phyloP scores from a whole-genome alignment of 2,329 filamentous ascomycete species.

The Penicillium sp. region DNA sequence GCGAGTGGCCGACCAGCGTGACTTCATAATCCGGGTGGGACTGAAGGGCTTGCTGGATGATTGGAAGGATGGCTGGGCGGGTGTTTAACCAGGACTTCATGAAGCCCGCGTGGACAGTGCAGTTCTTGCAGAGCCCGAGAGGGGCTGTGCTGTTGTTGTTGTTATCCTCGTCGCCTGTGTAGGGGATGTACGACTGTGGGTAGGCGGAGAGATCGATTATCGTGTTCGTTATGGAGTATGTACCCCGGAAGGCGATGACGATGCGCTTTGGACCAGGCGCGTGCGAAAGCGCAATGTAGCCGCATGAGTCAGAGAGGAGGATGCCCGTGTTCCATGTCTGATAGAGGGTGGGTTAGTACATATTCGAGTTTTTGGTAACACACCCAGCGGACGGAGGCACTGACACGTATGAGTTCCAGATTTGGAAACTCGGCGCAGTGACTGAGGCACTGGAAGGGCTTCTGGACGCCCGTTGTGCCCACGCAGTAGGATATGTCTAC shows the following conservation, averaged over 20 bases:
- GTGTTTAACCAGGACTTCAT: constrained; percentile 80
- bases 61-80: constrained; percentile 66
- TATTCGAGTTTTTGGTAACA: not conserved
- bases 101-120: constrained; percentile 91
- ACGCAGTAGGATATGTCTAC: constrained; percentile 97
- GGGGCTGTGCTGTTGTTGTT: constrained; percentile 33
- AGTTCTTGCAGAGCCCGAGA: constrained; percentile 68
- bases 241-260: constrained; percentile 87
- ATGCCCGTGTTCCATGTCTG: constrained; percentile 87
- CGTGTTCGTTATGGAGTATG: constrained; percentile 90
- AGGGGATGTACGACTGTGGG: constrained; percentile 88
- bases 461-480: constrained; percentile 75
- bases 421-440: constrained; percentile 81
- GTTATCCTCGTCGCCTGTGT: constrained; percentile 58
- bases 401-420: constrained; percentile 70
- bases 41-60: constrained; percentile 60
- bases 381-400: constrained; percentile 4
- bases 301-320: constrained; percentile 85
- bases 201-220: constrained; percentile 86
- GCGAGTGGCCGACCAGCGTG: constrained; percentile 82
- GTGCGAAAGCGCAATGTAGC: constrained; percentile 90
- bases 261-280: constrained; percentile 61
- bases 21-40: constrained; percentile 71
- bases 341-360: not conserved
- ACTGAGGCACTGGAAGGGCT: constrained; percentile 82